Evolutionary conservation across 345 rosid species (phyloP).

Genomic region (Moricandia arvensis): DNA sequence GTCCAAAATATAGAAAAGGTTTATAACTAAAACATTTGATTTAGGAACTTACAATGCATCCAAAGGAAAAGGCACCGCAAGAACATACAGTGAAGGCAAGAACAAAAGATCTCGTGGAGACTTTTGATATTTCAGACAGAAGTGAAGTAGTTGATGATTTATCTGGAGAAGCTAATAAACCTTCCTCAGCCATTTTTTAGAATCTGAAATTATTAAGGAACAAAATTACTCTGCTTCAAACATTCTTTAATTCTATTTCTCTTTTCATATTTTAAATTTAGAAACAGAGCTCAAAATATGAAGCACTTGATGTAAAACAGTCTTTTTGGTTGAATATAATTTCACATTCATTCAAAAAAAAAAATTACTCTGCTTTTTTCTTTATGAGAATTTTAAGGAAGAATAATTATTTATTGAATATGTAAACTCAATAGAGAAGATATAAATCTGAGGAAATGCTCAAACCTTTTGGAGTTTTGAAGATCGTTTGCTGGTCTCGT

Average conservation of each 20-base stretch:
- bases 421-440: background rate
- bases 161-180: slow-evolving; percentile 5
- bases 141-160: slow-evolving; percentile 2
- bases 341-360: too few species aligned
- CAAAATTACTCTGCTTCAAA: too few species aligned
- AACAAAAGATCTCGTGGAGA: slow-evolving; percentile 29
- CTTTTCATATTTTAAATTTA: too few species aligned
- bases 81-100: slow-evolving; percentile 31
- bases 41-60: slow-evolving; percentile 28
- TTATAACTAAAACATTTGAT: background rate
- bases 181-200: slow-evolving; percentile 21
- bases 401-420: background rate
- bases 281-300: too few species aligned
- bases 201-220: slow-evolving; percentile 8
- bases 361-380: background rate
- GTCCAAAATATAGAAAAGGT: background rate
- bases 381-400: background rate
- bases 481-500: background rate
- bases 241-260: too few species aligned
- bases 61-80: slow-evolving; percentile 33
- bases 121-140: slow-evolving; percentile 31
- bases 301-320: too few species aligned
- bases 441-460: background rate
- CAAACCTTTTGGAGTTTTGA: background rate
- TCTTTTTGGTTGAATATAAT: too few species aligned